Percentiles rank a stretch among this genome's conserved stretches.
Evolutionary conservation across 805 yeast species (phyloP).

Genomic region (Ascoidea rubescens): DNA sequence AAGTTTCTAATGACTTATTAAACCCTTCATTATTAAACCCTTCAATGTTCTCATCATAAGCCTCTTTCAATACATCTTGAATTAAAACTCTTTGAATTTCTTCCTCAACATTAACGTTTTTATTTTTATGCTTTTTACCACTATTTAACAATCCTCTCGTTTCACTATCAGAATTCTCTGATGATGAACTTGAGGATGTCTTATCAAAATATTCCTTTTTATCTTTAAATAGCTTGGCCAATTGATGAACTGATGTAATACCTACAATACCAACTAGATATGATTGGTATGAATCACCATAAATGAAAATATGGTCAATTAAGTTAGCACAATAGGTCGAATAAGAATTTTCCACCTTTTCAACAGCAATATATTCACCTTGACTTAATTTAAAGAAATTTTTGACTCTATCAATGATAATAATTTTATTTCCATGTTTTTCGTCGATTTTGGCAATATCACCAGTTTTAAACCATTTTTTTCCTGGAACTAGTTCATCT

Average conservation of each 20-base stretch:
- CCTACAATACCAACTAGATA: constrained; percentile 43
- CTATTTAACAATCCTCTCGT: neutral
- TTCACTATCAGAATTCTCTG: constrained; percentile 7
- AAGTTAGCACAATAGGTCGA: constrained; percentile 24
- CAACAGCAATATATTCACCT: constrained; percentile 52
- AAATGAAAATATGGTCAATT: constrained; percentile 32
- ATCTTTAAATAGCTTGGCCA: constrained; percentile 11
- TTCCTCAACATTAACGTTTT: neutral
- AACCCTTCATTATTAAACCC: constrained; percentile 4
- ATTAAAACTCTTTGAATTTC: neutral
- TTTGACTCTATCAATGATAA: constrained; percentile 48
- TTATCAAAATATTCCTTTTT: neutral
- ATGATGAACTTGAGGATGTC: neutral
- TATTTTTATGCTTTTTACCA: neutral
- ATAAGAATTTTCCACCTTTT: constrained; percentile 45
- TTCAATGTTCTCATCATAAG: constrained; percentile 2
- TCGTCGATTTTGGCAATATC: constrained; percentile 30
- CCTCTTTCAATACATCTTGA: neutral
- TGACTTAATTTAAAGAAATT: constrained; percentile 50
- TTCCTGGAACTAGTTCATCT: constrained; percentile 12
- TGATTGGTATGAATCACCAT: constrained; percentile 41
- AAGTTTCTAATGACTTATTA: constrained; percentile 7
- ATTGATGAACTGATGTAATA: constrained; percentile 25
- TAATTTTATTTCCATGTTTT: constrained; percentile 19
- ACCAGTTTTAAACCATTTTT: constrained; percentile 46